These are phyloP conservation scores for Aspergillus luchuensis DNA, from an alignment of 2,329 filamentous ascomycete species.

Conservation along the genomic window DNA sequence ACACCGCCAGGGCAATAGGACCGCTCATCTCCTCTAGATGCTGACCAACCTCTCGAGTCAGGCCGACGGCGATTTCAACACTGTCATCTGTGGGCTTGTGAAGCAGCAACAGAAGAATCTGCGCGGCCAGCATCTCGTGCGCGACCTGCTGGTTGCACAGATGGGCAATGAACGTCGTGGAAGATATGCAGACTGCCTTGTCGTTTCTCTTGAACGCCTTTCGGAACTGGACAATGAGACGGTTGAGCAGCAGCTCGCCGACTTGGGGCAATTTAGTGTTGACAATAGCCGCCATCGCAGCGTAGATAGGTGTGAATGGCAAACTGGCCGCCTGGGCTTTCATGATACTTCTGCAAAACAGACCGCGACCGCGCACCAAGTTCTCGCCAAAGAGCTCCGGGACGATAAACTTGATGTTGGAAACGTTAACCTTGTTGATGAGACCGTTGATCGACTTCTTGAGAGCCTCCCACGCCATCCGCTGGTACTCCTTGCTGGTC, in stretches of 20 bases:
- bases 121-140: constrained; percentile 88
- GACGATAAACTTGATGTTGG: constrained; percentile 96
- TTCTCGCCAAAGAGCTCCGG: constrained; percentile 96
- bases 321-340: constrained; percentile 95
- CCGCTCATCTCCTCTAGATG: constrained; percentile 95
- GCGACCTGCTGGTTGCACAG: constrained; percentile 95
- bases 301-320: constrained; percentile 95
- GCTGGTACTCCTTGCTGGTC: constrained; percentile 93
- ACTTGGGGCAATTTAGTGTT: constrained; percentile 97
- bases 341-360: constrained; percentile 97
- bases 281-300: constrained; percentile 92
- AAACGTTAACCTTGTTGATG: constrained; percentile 98
- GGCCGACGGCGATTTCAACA: constrained; percentile 92
- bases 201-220: constrained; percentile 97
- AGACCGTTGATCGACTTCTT: constrained; percentile 99
- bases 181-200: constrained; percentile 90
- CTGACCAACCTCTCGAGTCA: constrained; percentile 90
- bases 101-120: constrained; percentile 87
- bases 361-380: constrained; percentile 80
- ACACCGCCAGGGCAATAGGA: constrained; percentile 83
- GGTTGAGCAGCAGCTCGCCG: constrained; percentile 82
- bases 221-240: constrained; percentile 87
- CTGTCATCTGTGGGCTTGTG: constrained; percentile 97
- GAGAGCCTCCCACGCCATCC: constrained; percentile 97
- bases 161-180: constrained; percentile 92